Evolutionary conservation across 306 rosid genomes (phyloP).

Genomic region (Oemleria cerasiformis): DNA sequence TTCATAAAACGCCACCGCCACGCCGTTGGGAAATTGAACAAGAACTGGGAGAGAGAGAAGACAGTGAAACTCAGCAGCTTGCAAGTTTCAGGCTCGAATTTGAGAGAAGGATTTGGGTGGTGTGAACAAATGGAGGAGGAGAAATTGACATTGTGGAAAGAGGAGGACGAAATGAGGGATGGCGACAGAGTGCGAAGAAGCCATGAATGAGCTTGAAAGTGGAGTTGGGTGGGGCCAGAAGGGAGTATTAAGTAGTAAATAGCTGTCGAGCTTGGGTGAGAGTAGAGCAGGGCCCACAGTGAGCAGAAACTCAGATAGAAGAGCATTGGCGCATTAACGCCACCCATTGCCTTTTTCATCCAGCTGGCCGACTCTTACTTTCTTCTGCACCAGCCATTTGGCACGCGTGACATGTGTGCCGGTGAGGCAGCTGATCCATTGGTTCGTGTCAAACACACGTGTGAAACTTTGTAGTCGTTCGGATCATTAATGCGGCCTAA

Average conservation of each 20-base stretch:
- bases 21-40: not conserved
- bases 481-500: slow-evolving; percentile 14
- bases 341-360: slow-evolving; percentile 35
- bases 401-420: slow-evolving; percentile 34
- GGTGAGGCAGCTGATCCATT: not conserved
- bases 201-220: slow-evolving; percentile 59
- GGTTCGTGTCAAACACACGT: not conserved
- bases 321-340: slow-evolving; percentile 58
- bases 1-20: slow-evolving; percentile 14
- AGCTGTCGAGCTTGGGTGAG: slow-evolving; percentile 45
- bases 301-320: slow-evolving; percentile 23
- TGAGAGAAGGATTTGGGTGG: slow-evolving; percentile 20
- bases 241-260: slow-evolving; percentile 38
- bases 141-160: not conserved
- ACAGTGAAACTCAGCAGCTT: slow-evolving; percentile 1
- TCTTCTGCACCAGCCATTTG: slow-evolving; percentile 15
- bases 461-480: slow-evolving; percentile 18
- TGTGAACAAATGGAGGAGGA: slow-evolving; percentile 17
- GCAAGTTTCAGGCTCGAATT: slow-evolving; percentile 26
- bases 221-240: slow-evolving; percentile 47
- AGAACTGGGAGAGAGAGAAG: not conserved
- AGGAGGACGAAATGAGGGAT: not conserved
- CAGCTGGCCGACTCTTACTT: not conserved
- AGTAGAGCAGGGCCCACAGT: slow-evolving; percentile 36
- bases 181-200: slow-evolving; percentile 35